phyloP scores from a whole-genome alignment of 192 early-diverging fungal species.

The Dissophora globulifera region DNA sequence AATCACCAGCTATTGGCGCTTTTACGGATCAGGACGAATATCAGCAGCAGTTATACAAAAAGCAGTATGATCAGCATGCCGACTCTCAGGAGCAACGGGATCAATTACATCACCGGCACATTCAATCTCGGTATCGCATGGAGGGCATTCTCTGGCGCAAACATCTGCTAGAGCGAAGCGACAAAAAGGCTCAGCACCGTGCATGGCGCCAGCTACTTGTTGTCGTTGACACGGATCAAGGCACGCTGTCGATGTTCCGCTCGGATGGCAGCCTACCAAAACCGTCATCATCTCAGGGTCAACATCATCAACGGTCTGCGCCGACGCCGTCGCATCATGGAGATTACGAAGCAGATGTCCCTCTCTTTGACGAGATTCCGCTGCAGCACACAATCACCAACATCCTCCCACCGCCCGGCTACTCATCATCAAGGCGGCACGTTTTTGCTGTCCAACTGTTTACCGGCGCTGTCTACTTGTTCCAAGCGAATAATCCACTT shows the following conservation, averaged over 20 bases:
- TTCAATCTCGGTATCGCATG: constrained; percentile 57
- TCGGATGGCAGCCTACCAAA: constrained; percentile 59
- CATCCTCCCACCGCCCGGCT: constrained; percentile 85
- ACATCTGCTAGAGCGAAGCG: constrained; percentile 79
- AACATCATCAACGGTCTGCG: not conserved
- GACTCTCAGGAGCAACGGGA: not conserved
- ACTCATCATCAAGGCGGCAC: constrained; percentile 77
- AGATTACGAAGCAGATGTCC: constrained; percentile 21
- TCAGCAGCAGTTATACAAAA: not conserved
- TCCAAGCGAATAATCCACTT: constrained; percentile 79
- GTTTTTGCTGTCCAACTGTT: constrained; percentile 89
- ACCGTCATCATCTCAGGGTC: not conserved
- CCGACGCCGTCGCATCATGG: not conserved
- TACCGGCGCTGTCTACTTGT: constrained; percentile 89
- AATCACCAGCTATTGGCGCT: not conserved
- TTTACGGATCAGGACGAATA: not conserved
- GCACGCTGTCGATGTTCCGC: constrained; percentile 87
- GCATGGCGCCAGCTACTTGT: constrained; percentile 88
- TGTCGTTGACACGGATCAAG: constrained; percentile 68
- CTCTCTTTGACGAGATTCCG: constrained; percentile 55
- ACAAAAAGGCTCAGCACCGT: constrained; percentile 84
- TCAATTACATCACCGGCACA: constrained; percentile 15
- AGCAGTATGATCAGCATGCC: not conserved
- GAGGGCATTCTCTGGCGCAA: constrained; percentile 91
- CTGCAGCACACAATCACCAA: constrained; percentile 88